A percentile compares a stretch with the other conserved stretches of the same genome.
Evolutionary conservation across 176 grass and related monocot genomes (phyloP).

Genomic region (Lolium rigidum): DNA sequence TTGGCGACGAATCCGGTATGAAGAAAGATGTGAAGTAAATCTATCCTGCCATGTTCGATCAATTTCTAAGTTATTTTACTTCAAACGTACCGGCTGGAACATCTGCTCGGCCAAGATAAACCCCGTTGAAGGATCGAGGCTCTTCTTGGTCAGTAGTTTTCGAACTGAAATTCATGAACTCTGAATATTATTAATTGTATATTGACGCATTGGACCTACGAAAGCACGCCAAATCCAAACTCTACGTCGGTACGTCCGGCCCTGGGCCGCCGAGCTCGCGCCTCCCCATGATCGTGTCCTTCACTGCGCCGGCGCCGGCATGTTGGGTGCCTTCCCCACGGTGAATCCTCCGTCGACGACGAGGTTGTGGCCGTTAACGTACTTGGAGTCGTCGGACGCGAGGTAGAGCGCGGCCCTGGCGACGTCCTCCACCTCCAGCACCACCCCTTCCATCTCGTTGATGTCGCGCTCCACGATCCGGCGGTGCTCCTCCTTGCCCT

Average conservation of each 20-base stretch:
- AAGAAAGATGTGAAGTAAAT: slow-evolving; percentile 66
- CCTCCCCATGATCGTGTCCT: too few relatives aligned
- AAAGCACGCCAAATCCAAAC: too few relatives aligned
- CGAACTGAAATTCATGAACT: background rate
- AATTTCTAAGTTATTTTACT: too few relatives aligned
- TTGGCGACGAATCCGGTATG: slow-evolving; percentile 48
- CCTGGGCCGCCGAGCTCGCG: too few relatives aligned
- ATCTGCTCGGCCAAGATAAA: slow-evolving; percentile 72
- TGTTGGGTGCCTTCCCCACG: background rate
- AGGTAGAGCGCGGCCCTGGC: background rate
- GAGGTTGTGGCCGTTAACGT: background rate
- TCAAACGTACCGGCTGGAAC: slow-evolving; percentile 63
- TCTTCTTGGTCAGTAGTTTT: slow-evolving; percentile 14
- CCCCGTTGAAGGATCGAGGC: background rate
- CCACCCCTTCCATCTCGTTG: slow-evolving; percentile 23
- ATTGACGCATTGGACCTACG: background rate
- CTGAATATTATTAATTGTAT: background rate
- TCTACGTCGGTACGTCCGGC: too few relatives aligned
- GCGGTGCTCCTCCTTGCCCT: background rate
- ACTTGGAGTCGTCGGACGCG: background rate
- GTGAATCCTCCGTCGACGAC: slow-evolving; percentile 25
- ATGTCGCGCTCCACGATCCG: background rate
- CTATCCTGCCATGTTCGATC: slow-evolving; percentile 73
- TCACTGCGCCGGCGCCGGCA: background rate
- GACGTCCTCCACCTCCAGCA: background rate